Evolutionary conservation across 768 basidiomycete genomes (phyloP), one percentile per base, ranked within the genome.

Genomic region (Termitomyces sp.): DNA sequence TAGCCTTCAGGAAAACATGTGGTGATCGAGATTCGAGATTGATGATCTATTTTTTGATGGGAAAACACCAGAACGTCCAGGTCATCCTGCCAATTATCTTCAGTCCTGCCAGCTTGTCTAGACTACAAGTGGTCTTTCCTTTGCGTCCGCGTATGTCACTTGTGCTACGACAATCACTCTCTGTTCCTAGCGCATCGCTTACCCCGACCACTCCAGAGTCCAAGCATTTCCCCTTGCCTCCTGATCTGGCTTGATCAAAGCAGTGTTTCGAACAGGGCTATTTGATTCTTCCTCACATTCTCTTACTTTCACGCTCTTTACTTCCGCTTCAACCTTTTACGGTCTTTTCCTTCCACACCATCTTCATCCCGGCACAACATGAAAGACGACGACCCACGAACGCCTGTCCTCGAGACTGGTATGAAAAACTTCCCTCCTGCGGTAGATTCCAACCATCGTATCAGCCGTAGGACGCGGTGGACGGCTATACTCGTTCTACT

Each of bases 401-500:
- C 63, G 9, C 59, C 62, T 36, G 60, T 62, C 56, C 46, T 62
- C 7, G 60, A 64, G 60, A 24, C 46, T 38, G 58, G 62, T 46
- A 51, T 58, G 24, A 60, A 57, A 57, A 52, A 42, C 24, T 52
- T 59, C 32, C 44, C 60, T 49, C 57, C 36, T 49, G 1, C 32
- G 24, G 49, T 52, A 51, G 33, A 54, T 40, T 40, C 24, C 59
- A 87, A 85, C 72, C 79, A 74, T 61, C 75, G 74, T 50, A 78
- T 71, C 36, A 79, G 76, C 46, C 77, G 83, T 24, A 73, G 78
- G 55, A 76, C 78, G 57, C 73, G 75, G 68, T 84, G 80, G 81
- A 76, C 83, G 1, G 78, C 86, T 57, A 57, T 90, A 45, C 63
- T 86, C 38, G 76, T 88, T 2, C 89, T 89, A 2, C 64, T 87